Evolutionary conservation across 2,329 filamentous ascomycete species (phyloP), one percentile per base, ranked within the genome.

Genomic region (Diplodia seriata): DNA sequence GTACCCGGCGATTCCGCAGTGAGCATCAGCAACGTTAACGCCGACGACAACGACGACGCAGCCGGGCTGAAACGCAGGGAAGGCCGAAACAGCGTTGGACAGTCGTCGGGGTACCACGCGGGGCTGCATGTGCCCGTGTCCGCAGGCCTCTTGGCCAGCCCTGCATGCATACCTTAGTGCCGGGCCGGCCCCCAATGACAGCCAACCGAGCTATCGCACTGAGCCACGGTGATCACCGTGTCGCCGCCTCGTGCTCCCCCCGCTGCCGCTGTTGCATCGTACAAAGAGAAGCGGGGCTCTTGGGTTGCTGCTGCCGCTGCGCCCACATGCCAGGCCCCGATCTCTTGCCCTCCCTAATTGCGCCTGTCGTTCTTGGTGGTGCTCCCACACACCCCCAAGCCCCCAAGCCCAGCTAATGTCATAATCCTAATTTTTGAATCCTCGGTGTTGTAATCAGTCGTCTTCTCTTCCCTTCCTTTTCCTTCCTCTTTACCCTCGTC

Each of bases 171-270:
- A 8, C 20, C 59, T 51, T 62, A 43, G 59, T 43, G 29, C 4
- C 59, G 59, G 59, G 31, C 12, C 59, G 43, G 59, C 59, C 59
- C 59, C 59, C 59, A 63, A 63, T 63, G 12, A 38, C 14, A 18
- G 26, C 20, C 29, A 9, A 9, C 23, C 38, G 31, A 14, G 31
- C 59, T 51, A 63, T 63, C 59, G 47, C 23, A 14, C 56, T 20
- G 26, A 49, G 56, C 38, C 56, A 61, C 43, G 57, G 11, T n/a
- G 57, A 62, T 62, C 43, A 62, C 57, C 49, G 57, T 43, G 31
- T 38, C 3, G 11, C 23, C 23, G 59, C 47, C 59, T 50, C 59
- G 47, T 63, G 59, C 59, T 50, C 43, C 49, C 26, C 59, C 59
- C 23, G 12, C 23, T 26, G 59, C 59, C 20, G 49, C 57, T 43